Percentiles rank a stretch among this genome's conserved stretches.
These are phyloP conservation scores for Tricholoma terreum DNA, from an alignment of 768 basidiomycete species.

Conservation along the genomic window DNA sequence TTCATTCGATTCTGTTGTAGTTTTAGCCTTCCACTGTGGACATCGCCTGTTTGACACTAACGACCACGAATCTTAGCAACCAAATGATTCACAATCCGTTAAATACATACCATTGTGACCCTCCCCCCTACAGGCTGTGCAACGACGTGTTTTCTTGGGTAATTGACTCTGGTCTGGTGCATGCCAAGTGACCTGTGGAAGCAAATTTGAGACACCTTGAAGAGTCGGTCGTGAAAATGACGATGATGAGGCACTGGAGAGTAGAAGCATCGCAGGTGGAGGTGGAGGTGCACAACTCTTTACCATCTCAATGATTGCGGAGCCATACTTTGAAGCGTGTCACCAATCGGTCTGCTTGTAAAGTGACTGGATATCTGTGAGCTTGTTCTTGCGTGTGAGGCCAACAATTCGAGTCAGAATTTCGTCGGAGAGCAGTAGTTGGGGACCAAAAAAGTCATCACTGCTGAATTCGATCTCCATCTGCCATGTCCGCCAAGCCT, in stretches of 20 bases:
- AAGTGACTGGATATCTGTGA: slow-evolving; percentile 11
- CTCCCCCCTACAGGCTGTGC: background rate
- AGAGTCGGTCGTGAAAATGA: background rate
- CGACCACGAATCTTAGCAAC: too few species aligned
- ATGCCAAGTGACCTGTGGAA: too few species aligned
- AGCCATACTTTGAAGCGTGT: slow-evolving; percentile 5
- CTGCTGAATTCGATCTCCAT: background rate
- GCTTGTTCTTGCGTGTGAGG: slow-evolving; percentile 20
- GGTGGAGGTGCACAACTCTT: background rate
- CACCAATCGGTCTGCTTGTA: slow-evolving; percentile 20
- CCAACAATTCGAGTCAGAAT: slow-evolving; percentile 24
- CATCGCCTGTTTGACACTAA: background rate
- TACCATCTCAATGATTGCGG: background rate
- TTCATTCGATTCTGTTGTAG: too few species aligned
- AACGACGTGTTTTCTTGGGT: too few species aligned
- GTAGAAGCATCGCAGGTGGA: background rate
- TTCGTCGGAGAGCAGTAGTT: slow-evolving; percentile 17
- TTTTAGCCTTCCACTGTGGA: background rate
- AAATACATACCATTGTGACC: background rate
- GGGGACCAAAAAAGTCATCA: slow-evolving; percentile 10
- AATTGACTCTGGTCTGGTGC: too few species aligned
- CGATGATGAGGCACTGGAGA: background rate
- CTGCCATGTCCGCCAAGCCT: slow-evolving; percentile 13
- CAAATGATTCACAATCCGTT: too few species aligned
- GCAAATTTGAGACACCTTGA: background rate